A percentile compares a stretch with the other conserved stretches of the same genome.
Conservation (phyloP, 139 green algal species). For the Parachlorella kessleri region DNA sequence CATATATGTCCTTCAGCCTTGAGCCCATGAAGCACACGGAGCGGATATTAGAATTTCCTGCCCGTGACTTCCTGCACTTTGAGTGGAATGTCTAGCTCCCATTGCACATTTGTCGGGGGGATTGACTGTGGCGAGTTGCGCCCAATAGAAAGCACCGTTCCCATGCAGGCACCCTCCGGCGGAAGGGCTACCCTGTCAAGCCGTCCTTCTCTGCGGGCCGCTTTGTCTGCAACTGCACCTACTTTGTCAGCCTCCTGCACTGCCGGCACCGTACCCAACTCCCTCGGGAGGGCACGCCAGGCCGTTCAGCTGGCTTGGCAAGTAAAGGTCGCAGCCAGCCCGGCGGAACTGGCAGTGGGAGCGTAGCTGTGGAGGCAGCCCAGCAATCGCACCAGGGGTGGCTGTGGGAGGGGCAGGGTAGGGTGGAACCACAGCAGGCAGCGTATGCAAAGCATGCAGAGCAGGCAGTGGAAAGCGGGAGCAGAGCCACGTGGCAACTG, state of each 20-base stretch:
- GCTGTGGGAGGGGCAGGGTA: too few relatives aligned
- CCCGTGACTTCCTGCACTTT: background rate
- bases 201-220: slow-evolving; percentile 40
- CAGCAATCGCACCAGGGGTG: too few relatives aligned
- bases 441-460: too few relatives aligned
- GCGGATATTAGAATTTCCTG: background rate
- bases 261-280: background rate
- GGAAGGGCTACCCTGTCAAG: background rate
- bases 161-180: slow-evolving; percentile 7
- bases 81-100: background rate
- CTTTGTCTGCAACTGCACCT: slow-evolving; percentile 58
- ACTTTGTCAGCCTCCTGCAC: slow-evolving; percentile 17
- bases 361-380: too few relatives aligned
- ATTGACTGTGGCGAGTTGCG: background rate
- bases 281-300: background rate
- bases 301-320: too few relatives aligned
- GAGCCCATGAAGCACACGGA: too few relatives aligned
- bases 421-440: background rate
- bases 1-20: background rate
- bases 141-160: background rate
- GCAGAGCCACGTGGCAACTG: background rate
- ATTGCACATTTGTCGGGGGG: background rate
- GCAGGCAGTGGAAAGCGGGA: too few relatives aligned
- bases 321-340: too few relatives aligned
- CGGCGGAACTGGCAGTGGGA: too few relatives aligned